Percentiles rank a stretch among this genome's conserved stretches.
phyloP scores from a whole-genome alignment of 192 early-diverging fungal genomes.

The Coemansia sp. region DNA sequence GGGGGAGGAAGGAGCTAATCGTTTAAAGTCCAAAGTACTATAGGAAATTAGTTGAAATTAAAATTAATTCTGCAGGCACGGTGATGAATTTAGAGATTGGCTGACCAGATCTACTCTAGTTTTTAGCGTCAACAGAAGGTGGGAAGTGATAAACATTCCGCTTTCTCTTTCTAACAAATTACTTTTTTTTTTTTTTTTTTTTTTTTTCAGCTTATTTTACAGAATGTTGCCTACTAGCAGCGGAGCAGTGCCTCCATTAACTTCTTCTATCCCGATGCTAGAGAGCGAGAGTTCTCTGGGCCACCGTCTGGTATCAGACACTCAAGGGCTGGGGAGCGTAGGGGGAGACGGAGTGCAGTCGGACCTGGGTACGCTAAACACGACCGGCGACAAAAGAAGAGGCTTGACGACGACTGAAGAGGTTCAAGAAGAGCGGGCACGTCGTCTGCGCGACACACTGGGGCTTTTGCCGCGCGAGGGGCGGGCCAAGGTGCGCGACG shows the following conservation, averaged over 20 bases:
- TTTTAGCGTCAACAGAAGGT: no score
- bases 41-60: no score
- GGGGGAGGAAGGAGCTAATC: no score
- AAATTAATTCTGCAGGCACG: no score
- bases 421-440: conserved; percentile 40
- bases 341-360: conserved; percentile 9
- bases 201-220: background rate
- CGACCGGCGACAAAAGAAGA: background rate
- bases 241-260: conserved; percentile 22
- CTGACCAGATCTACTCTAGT: no score
- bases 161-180: background rate
- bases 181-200: background rate
- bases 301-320: conserved; percentile 18
- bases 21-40: no score
- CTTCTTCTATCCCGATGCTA: conserved; percentile 36
- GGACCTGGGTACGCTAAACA: conserved; percentile 35
- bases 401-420: conserved; percentile 46
- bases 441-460: conserved; percentile 41
- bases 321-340: conserved; percentile 11
- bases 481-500: conserved; percentile 56
- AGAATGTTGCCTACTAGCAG: conserved; percentile 30
- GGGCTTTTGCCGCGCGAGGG: conserved; percentile 34
- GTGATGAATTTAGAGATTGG: no score
- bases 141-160: no score
- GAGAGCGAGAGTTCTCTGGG: conserved; percentile 42